Conservation (phyloP, 1,139 yeast genomes). For the Geotrichum candidum region DNA sequence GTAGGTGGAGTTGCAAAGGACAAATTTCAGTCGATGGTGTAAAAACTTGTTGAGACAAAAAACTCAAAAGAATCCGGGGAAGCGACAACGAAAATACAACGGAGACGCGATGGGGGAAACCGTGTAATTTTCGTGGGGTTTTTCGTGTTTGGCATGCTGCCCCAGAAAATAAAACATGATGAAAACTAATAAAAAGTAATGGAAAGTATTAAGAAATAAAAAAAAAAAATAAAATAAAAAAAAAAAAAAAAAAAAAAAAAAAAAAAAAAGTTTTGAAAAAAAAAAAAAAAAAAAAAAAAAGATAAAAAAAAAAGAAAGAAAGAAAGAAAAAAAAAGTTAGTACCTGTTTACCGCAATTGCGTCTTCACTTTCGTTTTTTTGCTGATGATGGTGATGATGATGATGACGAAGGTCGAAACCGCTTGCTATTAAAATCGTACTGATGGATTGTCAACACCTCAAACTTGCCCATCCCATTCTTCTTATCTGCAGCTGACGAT, state of each 20-base stretch:
- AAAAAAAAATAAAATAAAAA: not conserved
- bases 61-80: not conserved
- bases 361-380: not conserved
- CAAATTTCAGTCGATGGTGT: not conserved
- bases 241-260: not conserved
- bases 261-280: not conserved
- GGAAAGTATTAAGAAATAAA: too few relatives aligned
- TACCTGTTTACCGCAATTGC: not conserved
- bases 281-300: too few relatives aligned
- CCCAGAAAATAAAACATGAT: too few relatives aligned
- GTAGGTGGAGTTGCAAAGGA: not conserved
- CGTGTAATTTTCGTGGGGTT: not conserved
- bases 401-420: not conserved
- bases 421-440: conserved; percentile 8
- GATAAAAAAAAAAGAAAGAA: not conserved
- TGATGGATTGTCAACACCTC: conserved; percentile 18
- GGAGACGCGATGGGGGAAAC: not conserved
- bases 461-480: conserved; percentile 16
- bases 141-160: too few relatives aligned
- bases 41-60: not conserved
- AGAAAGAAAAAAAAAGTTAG: not conserved
- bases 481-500: not conserved
- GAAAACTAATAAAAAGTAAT: too few relatives aligned
- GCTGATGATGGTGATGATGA: not conserved
- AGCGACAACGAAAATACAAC: not conserved